Evolutionary conservation across 306 rosid genomes (phyloP).

Genomic region (Dalbergia cochinchinensis): DNA sequence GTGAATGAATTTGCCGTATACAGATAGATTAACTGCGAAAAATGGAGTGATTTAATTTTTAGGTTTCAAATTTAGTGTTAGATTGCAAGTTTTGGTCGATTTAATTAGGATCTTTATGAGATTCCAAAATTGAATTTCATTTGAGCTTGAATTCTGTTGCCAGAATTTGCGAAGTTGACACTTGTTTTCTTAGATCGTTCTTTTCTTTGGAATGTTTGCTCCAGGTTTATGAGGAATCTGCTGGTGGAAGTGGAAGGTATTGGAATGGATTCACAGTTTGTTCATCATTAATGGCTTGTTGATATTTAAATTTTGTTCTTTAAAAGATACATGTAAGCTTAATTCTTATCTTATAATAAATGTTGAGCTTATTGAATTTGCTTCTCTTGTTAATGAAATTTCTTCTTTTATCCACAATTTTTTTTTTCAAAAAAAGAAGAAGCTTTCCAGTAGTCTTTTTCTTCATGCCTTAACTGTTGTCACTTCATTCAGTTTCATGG

Average conservation of each 20-base stretch:
- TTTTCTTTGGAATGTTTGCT: constrained; percentile 44
- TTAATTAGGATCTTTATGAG: constrained; percentile 15
- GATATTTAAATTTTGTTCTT: constrained; percentile 12
- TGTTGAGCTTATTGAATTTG: constrained; percentile 14
- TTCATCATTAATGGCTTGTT: constrained; percentile 9
- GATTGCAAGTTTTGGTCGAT: not conserved
- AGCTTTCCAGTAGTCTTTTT: constrained; percentile 24
- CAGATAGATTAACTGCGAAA: constrained; percentile 13
- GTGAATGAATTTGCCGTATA: constrained; percentile 15
- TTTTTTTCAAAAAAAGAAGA: too few relatives aligned
- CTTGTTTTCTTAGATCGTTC: constrained; percentile 29
- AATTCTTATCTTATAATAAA: constrained; percentile 1
- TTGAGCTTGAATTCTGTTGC: constrained; percentile 29
- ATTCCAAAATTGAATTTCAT: not conserved
- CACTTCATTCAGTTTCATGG: constrained; percentile 22
- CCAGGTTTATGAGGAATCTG: constrained; percentile 65
- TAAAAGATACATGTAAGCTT: constrained; percentile 2
- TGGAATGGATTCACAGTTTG: constrained; percentile 25
- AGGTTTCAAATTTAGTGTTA: constrained; percentile 30
- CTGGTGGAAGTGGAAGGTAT: constrained; percentile 73
- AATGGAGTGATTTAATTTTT: constrained; percentile 25
- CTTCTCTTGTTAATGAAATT: too few relatives aligned
- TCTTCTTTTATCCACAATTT: too few relatives aligned
- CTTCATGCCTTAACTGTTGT: constrained; percentile 22
- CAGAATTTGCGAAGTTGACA: constrained; percentile 41